A percentile compares a stretch with the other conserved stretches of the same genome.
phyloP scores from a whole-genome alignment of 352 stramenopile genomes.

The Phytophthora aleatoria region DNA sequence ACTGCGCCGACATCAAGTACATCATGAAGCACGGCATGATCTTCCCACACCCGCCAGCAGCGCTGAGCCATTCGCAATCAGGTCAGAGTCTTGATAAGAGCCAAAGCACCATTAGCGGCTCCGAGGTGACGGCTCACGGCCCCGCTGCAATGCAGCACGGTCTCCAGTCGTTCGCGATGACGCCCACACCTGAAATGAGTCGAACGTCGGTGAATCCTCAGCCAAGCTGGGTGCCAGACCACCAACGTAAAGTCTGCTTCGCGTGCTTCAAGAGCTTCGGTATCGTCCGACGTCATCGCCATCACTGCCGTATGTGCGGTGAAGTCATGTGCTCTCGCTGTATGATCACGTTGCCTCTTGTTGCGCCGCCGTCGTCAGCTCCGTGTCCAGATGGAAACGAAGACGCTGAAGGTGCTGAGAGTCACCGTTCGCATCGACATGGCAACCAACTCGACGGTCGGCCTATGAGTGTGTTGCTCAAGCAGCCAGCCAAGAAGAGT shows the following conservation, averaged over 20 bases:
- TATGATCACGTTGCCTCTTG: conserved; percentile 68
- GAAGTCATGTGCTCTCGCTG: conserved; percentile 76
- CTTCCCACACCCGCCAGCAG: conserved; percentile 50
- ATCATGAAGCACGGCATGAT: conserved; percentile 81
- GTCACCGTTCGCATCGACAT: conserved; percentile 20
- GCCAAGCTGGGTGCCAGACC: conserved; percentile 63
- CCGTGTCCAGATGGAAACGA: conserved; percentile 23
- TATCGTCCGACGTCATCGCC: conserved; percentile 61
- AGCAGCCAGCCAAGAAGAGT: conserved; percentile 50
- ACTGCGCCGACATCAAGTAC: conserved; percentile 81
- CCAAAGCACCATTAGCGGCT: conserved; percentile 40
- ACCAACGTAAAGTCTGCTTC: conserved; percentile 62
- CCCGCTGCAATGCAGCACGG: conserved; percentile 26
- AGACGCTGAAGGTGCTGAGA: conserved; percentile 3
- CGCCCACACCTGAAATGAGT: conserved; percentile 16
- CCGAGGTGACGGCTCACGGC: conserved; percentile 33
- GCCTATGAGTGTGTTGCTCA: conserved; percentile 34
- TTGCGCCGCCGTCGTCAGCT: conserved; percentile 43
- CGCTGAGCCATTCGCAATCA: conserved; percentile 33
- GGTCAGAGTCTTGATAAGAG: conserved; percentile 37
- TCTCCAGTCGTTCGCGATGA: conserved; percentile 15
- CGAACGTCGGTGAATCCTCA: conserved; percentile 41
- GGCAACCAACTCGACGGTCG: conserved; percentile 22
- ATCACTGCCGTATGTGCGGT: conserved; percentile 81
- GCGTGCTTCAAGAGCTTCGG: conserved; percentile 78